Base-by-base conservation (phyloP, 768 basidiomycete species). In the Russula compacta region DNA sequence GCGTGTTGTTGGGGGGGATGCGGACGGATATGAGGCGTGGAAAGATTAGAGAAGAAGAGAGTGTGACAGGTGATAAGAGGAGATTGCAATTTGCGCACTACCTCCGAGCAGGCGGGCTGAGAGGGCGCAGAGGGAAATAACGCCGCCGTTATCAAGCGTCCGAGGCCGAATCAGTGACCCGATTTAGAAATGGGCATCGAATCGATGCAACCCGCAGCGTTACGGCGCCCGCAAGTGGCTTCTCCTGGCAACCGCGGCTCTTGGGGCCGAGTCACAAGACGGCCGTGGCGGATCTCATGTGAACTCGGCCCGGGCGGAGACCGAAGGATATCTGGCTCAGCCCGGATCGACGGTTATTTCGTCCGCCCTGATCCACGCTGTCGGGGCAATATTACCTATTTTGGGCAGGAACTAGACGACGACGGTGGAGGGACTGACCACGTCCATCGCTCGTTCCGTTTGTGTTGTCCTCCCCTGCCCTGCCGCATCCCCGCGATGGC, bases 91-190 rank as follows among this genome's bases (percentile, higher is more conserved):
- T 51, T 51, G 49, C 51, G 35, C 36, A 21, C 6, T 52, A 53
- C 52, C 14, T 53, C 51, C 51, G 53, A 42, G 39, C 24, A 29
- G 24, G 24, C 24, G 24, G 24, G 24, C 24, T 29, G 24, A 29
- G 24, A 29, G 24, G 24, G 24, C 24, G 24, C 24, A 29, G 24
- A 29, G 24, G 24, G 24, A 29, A 29, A 14, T 39, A 6, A 24
- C 39, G 24, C 35, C 52, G 44, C 52, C 59, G 59, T 60, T 60
- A 60, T 60, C 59, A 54, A 60, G 53, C 52, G 47, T 53, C 51
- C 29, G 35, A 53, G 52, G 44, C 59, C 59, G 52, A 60, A 60
- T 60, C 59, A 60, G 59, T 60, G 15, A 11, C 48, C 58, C 2
- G 33, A 44, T 49, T 24, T 29, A 35, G 58, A 11, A 40, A 35